These are phyloP conservation scores for Teunomyces panamensis DNA, from an alignment of 805 yeast genomes.

Conservation along the genomic window DNA sequence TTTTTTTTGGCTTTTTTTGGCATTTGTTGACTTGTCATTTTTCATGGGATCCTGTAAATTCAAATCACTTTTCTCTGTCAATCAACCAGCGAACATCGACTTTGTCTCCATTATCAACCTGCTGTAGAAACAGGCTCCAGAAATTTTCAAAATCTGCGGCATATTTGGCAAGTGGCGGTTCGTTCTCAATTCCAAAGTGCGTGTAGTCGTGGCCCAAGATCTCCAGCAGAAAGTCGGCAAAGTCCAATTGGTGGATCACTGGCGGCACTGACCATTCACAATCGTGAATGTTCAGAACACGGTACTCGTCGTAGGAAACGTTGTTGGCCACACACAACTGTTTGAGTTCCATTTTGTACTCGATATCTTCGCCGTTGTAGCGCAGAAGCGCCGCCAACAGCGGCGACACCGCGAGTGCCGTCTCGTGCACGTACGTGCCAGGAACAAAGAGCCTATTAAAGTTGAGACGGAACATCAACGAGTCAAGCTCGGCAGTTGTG, in stretches of 20 bases:
- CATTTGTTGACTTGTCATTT: not conserved
- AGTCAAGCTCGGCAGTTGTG: not conserved
- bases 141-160: not conserved
- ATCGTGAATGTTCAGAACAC: not conserved
- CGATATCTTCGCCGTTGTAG: slow-evolving; percentile 1
- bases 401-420: not conserved
- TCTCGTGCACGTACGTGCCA: not conserved
- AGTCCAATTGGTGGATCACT: slow-evolving; percentile 14
- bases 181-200: not conserved
- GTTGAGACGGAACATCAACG: not conserved
- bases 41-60: too few species aligned
- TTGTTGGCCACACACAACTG: slow-evolving; percentile 1
- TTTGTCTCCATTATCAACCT: not conserved
- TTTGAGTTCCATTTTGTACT: slow-evolving; percentile 9
- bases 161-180: not conserved
- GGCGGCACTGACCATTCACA: slow-evolving; percentile 1
- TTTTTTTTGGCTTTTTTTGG: not conserved
- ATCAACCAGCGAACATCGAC: not conserved
- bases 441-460: not conserved
- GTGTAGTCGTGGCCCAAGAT: not conserved
- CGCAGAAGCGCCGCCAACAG: not conserved
- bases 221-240: slow-evolving; percentile 12
- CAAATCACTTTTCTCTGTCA: not conserved
- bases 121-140: not conserved
- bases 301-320: slow-evolving; percentile 11